These are phyloP conservation scores for Fomitopsis pulvina DNA, from an alignment of 768 basidiomycete species.

Conservation along the genomic window DNA sequence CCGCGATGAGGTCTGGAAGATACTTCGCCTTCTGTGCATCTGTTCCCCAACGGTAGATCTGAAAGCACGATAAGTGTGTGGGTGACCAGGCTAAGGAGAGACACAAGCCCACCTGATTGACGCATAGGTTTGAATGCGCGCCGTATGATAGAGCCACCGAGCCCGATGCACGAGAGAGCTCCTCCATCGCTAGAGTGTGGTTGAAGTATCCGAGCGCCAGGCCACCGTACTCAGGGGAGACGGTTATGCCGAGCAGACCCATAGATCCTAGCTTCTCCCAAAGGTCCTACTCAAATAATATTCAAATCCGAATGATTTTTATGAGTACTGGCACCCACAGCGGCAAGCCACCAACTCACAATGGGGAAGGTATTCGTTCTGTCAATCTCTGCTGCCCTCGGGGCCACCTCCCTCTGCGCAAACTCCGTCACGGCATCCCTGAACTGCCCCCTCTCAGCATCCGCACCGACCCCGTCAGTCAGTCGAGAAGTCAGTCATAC, in stretches of 20 bases:
- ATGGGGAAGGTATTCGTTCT: constrained; percentile 74
- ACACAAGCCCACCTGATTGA: constrained; percentile 29
- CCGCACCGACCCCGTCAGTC: background rate
- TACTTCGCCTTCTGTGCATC: constrained; percentile 80
- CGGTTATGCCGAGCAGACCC: constrained; percentile 89
- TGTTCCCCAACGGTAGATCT: constrained; percentile 78
- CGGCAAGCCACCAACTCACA: constrained; percentile 33
- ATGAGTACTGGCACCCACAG: background rate
- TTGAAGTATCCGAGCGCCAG: constrained; percentile 79
- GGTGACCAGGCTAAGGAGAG: too few relatives aligned
- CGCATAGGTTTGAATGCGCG: constrained; percentile 86
- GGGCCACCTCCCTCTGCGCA: constrained; percentile 78
- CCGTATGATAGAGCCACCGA: constrained; percentile 91
- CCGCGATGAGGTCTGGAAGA: constrained; percentile 72
- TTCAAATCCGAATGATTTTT: background rate
- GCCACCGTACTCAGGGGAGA: constrained; percentile 74
- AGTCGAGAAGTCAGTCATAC: constrained; percentile 35
- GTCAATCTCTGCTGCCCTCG: constrained; percentile 82
- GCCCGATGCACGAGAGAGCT: constrained; percentile 83
- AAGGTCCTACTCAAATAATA: constrained; percentile 58
- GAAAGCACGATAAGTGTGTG: background rate
- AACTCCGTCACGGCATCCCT: constrained; percentile 74
- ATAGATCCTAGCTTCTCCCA: constrained; percentile 89
- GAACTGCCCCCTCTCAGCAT: constrained; percentile 47
- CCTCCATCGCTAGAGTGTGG: constrained; percentile 93